Evolutionary conservation across 2,329 filamentous ascomycete genomes (phyloP), one percentile per base, ranked within the genome.

Genomic region (Neonectria coccinea): DNA sequence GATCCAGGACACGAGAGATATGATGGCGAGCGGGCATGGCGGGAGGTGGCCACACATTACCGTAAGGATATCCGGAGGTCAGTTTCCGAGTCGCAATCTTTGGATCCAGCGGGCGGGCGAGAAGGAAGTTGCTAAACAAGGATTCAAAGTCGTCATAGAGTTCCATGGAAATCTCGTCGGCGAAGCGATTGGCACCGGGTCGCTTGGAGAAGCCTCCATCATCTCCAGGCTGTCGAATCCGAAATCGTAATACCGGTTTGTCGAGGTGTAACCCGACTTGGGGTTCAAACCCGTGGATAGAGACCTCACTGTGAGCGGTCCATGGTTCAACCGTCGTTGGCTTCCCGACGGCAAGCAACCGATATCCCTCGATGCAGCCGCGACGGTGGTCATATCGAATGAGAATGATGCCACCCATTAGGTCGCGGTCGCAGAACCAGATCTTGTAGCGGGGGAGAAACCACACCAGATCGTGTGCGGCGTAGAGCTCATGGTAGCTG

Each of bases 341-440:
- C 1, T 81, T 81, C 56, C 89, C 85, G 56, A 89, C 86, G 2
- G 92, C 92, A 4, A 94, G 81, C 16, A 97, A 81, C 16, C 90
- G 87, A 75, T 94, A 93, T 3, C 88, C 93, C 79, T 96, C 92
- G 60, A 97, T 97, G 70, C 89, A 90, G 16, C 90, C 91, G 47
- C 88, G 84, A 4, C 86, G 80, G 50, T 89, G 86, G 75, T 97
- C 89, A 74, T 94, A 97, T 12, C 92, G 89, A n/a, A 86, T 85
- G 42, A 97, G 74, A 27, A 97, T 84, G 45, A 97, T 78, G 75
- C 91, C 91, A 0, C 94, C 94, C 2, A 86, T 90, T 52, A 93
- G 84, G 31, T 89, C 86, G 2, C 83, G 85, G 77, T 97, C 93
- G 64, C 89, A 87, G 74, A 97, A 95, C 94, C 94, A 97, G 67